These are phyloP conservation scores for Talaromyces piceae DNA, from an alignment of 2,329 filamentous ascomycete species.

Conservation along the genomic window DNA sequence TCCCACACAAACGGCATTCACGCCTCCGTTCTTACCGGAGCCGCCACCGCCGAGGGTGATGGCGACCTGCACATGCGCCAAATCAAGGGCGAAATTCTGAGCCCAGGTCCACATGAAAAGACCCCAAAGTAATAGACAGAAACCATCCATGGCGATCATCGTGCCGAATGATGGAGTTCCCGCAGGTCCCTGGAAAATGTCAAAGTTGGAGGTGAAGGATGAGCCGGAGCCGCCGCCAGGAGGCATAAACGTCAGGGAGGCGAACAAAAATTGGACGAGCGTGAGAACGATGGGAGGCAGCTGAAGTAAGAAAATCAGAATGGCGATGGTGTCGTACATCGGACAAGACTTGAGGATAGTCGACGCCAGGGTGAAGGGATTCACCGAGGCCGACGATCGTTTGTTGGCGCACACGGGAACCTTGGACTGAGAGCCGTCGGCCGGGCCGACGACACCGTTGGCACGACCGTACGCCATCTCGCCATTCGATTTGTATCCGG, in stretches of 20 bases:
- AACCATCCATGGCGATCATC: conserved; percentile 72
- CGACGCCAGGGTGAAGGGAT: conserved; percentile 67
- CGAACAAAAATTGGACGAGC: conserved; percentile 85
- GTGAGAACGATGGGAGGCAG: conserved; percentile 82
- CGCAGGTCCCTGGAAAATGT: conserved; percentile 82
- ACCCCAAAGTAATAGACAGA: conserved; percentile 73
- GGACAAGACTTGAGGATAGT: conserved; percentile 87
- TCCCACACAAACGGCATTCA: conserved; percentile 39
- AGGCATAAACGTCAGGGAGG: conserved; percentile 84
- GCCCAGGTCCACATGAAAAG: conserved; percentile 79
- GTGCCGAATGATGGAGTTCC: conserved; percentile 81
- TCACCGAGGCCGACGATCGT: conserved; percentile 47
- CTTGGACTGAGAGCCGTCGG: conserved; percentile 25
- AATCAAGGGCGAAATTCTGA: conserved; percentile 79
- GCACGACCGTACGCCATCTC: conserved; percentile 30
- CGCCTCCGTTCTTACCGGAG: conserved; percentile 40
- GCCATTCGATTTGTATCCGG: conserved; percentile 26
- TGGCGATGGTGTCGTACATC: conserved; percentile 89
- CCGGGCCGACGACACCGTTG: conserved; percentile 24
- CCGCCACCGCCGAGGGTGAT: conserved; percentile 79
- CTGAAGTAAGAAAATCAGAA: conserved; percentile 90
- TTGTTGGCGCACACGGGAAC: conserved; percentile 24
- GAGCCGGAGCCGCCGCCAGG: conserved; percentile 65
- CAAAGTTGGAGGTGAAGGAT: conserved; percentile 69
- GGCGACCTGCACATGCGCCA: conserved; percentile 88